These are phyloP conservation scores for Xylaria sp. DNA, from an alignment of 2,329 filamentous ascomycete genomes.

Conservation along the genomic window DNA sequence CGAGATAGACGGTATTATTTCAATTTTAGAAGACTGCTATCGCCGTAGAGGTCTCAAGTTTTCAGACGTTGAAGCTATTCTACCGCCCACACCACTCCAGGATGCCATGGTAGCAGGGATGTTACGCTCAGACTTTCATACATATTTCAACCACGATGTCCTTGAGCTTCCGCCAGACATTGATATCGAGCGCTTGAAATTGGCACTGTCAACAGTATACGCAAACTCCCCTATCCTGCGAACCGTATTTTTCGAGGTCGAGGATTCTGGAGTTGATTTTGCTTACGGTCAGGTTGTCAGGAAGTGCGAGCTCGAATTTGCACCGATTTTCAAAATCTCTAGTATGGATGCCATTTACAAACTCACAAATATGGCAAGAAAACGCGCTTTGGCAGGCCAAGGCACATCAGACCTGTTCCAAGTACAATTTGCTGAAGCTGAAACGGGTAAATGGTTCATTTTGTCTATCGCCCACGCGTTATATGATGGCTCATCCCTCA, in stretches of 20 bases:
- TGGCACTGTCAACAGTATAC: constrained; percentile 72
- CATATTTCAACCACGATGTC: constrained; percentile 89
- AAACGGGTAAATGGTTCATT: constrained; percentile 57
- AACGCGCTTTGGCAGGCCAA: constrained; percentile 51
- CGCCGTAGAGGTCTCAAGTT: constrained; percentile 50
- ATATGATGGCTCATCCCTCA: constrained; percentile 89
- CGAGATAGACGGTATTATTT: constrained; percentile 44
- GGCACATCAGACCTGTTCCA: constrained; percentile 60
- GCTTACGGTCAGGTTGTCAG: constrained; percentile 63
- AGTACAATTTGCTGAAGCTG: constrained; percentile 56
- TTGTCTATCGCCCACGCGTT: constrained; percentile 86
- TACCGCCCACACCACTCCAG: constrained; percentile 85
- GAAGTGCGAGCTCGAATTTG: constrained; percentile 39
- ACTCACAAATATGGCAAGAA: constrained; percentile 53
- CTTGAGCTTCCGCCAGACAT: constrained; percentile 67
- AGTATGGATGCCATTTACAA: constrained; percentile 50
- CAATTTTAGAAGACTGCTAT: constrained; percentile 55
- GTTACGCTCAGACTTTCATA: constrained; percentile 75
- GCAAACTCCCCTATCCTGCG: constrained; percentile 75
- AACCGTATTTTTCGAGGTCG: constrained; percentile 76
- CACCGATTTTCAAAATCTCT: constrained; percentile 44
- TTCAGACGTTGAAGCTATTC: constrained; percentile 63
- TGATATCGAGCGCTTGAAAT: constrained; percentile 66
- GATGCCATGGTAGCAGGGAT: constrained; percentile 88
- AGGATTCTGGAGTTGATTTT: constrained; percentile 65